A percentile compares a stretch with the other conserved stretches of the same genome.
Conservation (phyloP, 495 filamentous ascomycete species). For the Hypoxylon perforatum region DNA sequence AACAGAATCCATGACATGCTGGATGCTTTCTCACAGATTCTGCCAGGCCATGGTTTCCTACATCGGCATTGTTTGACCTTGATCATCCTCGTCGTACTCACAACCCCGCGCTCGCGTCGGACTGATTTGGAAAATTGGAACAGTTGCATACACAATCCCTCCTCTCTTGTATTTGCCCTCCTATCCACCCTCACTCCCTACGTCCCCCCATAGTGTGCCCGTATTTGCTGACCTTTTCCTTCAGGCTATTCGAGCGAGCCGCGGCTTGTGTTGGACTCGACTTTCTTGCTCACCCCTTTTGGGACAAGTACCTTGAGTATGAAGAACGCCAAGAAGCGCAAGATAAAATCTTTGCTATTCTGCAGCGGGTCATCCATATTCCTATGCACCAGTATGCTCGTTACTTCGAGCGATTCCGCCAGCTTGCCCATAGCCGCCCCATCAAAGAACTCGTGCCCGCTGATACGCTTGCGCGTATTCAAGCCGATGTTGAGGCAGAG, state of each 20-base stretch:
- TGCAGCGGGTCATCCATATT: constrained; percentile 87
- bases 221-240: constrained; percentile 64
- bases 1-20: constrained; percentile 60
- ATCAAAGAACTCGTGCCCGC: constrained; percentile 76
- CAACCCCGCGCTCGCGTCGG: constrained; percentile 56
- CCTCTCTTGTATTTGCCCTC: constrained; percentile 68
- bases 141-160: constrained; percentile 62
- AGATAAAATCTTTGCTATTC: constrained; percentile 86
- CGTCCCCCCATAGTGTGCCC: constrained; percentile 45
- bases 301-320: constrained; percentile 98
- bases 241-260: constrained; percentile 92
- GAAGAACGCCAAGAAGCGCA: constrained; percentile 89
- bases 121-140: constrained; percentile 62
- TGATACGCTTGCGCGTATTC: constrained; percentile 75
- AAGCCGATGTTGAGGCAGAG: constrained; percentile 74
- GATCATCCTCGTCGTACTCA: constrained; percentile 55
- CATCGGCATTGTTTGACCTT: constrained; percentile 57
- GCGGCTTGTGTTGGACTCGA: constrained; percentile 88
- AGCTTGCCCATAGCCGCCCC: constrained; percentile 78
- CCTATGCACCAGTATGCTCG: constrained; percentile 97
- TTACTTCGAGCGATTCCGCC: constrained; percentile 92
- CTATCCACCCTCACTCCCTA: constrained; percentile 57
- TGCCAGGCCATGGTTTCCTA: constrained; percentile 65
- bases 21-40: constrained; percentile 68
- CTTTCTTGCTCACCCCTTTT: constrained; percentile 94